Conservation (phyloP, 805 yeast species). For the Teunomyces cretensis region DNA sequence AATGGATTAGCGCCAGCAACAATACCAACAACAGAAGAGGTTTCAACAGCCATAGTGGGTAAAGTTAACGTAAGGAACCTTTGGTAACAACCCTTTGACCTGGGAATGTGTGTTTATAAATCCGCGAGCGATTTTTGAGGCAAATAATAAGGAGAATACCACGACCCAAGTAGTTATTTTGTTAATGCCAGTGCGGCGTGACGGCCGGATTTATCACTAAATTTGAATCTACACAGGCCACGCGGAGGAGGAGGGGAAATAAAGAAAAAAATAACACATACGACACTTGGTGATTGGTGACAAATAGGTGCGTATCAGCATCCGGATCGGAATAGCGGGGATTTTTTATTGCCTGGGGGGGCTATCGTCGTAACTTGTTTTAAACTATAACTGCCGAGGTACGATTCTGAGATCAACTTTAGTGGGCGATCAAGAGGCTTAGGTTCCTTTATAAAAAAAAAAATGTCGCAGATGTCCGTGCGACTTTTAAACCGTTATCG, state of each 20-base stretch:
- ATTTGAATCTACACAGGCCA: background rate
- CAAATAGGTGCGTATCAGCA: background rate
- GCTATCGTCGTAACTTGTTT: no score
- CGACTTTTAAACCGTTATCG: background rate
- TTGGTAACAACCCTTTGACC: no score
- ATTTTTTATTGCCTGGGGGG: no score
- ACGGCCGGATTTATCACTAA: background rate
- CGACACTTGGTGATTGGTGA: background rate
- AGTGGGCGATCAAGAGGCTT: background rate
- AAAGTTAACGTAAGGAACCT: no score
- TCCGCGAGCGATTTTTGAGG: no score
- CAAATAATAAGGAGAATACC: background rate
- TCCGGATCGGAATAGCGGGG: background rate
- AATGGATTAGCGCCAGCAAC: constrained; percentile 73
- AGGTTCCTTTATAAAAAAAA: background rate
- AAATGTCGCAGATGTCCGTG: background rate
- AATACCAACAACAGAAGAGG: constrained; percentile 56
- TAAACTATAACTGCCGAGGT: no score
- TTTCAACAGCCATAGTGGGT: background rate
- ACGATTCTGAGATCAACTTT: no score
- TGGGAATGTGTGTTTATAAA: no score
- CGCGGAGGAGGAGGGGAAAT: background rate
- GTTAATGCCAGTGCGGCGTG: background rate
- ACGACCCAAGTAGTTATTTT: background rate
- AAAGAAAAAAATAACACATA: background rate